Conservation (phyloP, 2,329 filamentous ascomycete species). For the Epicoccum sorghinum region DNA sequence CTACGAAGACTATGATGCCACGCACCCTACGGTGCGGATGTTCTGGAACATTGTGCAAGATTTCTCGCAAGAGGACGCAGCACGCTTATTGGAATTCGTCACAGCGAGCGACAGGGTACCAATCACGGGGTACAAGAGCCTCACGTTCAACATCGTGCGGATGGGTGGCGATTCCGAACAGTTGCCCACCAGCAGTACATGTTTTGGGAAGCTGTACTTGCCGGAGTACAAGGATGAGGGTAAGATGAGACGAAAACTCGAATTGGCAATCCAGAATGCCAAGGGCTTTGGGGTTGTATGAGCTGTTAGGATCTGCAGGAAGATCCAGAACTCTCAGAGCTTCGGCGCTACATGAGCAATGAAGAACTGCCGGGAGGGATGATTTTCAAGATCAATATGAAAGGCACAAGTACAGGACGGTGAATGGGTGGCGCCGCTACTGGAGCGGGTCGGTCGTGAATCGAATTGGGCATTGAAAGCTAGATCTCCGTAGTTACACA, state of each 20-base stretch:
- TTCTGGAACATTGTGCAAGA: constrained; percentile 83
- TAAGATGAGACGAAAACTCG: constrained; percentile 74
- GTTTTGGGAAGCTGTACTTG: constrained; percentile 85
- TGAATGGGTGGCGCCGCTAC: constrained; percentile 13
- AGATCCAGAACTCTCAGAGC: constrained; percentile 2
- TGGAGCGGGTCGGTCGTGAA: constrained; percentile 3
- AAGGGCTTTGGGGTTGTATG: constrained; percentile 27
- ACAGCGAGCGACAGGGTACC: constrained; percentile 91
- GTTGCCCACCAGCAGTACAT: constrained; percentile 88
- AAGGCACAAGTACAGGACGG: neutral
- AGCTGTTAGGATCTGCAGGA: constrained; percentile 58
- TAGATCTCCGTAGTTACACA: constrained; percentile 7
- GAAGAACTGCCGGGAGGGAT: neutral
- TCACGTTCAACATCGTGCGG: constrained; percentile 83
- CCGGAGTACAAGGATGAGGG: constrained; percentile 79
- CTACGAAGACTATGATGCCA: constrained; percentile 78
- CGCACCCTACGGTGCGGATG: constrained; percentile 71
- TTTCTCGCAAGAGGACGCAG: constrained; percentile 72
- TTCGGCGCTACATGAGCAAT: constrained; percentile 50
- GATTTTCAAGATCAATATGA: neutral
- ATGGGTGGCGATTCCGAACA: constrained; percentile 67
- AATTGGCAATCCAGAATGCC: constrained; percentile 63
- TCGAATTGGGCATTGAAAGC: neutral
- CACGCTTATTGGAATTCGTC: constrained; percentile 86
- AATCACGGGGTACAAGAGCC: constrained; percentile 79